Conservation (phyloP, 257 asterid genomes). For the Solanum clarkiae region DNA sequence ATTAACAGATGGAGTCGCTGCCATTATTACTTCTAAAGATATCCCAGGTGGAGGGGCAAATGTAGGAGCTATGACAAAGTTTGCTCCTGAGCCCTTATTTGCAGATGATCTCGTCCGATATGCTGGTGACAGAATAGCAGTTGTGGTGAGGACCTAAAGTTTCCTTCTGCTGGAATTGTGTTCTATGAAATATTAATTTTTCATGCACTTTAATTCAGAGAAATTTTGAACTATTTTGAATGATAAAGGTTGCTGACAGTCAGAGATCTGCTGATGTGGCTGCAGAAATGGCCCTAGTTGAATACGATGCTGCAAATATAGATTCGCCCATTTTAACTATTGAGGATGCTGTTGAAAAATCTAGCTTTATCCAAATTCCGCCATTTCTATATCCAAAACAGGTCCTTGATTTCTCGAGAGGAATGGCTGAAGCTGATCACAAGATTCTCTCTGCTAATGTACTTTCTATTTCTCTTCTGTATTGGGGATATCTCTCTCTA, state of each 20-base stretch:
- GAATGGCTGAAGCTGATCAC: constrained; percentile 77
- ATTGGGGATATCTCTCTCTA: background rate
- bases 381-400: constrained; percentile 24
- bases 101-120: constrained; percentile 38
- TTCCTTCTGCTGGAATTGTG: background rate
- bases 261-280: constrained; percentile 48
- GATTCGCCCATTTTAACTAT: constrained; percentile 60
- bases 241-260: constrained; percentile 45
- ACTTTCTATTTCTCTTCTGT: background rate
- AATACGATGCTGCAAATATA: constrained; percentile 34
- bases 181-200: background rate
- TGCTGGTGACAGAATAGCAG: constrained; percentile 55
- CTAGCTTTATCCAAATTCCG: constrained; percentile 48
- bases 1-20: constrained; percentile 19
- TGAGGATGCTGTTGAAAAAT: constrained; percentile 53
- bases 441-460: constrained; percentile 56
- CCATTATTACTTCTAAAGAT: constrained; percentile 45
- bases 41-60: constrained; percentile 55
- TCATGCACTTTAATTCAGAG: background rate
- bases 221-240: background rate
- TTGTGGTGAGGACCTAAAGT: constrained; percentile 36
- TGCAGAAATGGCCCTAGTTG: constrained; percentile 35
- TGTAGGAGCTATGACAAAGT: constrained; percentile 22
- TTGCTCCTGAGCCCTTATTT: constrained; percentile 49
- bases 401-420: constrained; percentile 53